Conservation (phyloP, 495 filamentous ascomycete species). For the Aspergillus bertholletiae region DNA sequence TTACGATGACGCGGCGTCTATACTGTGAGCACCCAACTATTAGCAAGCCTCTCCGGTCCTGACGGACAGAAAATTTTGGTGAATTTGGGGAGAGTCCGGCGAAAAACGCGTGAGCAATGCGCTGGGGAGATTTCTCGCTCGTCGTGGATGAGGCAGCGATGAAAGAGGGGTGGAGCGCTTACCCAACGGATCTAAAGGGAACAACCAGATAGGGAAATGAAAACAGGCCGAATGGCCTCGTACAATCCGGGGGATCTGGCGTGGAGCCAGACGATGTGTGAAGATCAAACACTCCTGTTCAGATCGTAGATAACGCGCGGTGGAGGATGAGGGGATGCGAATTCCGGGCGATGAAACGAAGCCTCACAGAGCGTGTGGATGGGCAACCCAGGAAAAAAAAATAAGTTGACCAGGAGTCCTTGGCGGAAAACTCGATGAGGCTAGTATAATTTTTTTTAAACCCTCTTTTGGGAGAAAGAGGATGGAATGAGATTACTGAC, state of each 20-base stretch:
- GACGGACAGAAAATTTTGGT: not conserved
- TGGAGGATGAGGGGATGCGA: slow-evolving; percentile 6
- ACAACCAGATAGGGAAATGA: slow-evolving; percentile 10
- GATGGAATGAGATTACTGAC: not conserved
- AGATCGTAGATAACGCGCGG: not conserved
- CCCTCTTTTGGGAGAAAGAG: not conserved
- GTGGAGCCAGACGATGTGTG: slow-evolving; percentile 21
- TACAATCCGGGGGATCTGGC: slow-evolving; percentile 18
- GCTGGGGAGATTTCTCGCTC: slow-evolving; percentile 15
- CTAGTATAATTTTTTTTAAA: not conserved
- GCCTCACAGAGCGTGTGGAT: slow-evolving; percentile 1
- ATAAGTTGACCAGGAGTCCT: not conserved
- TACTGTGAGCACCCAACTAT: slow-evolving; percentile 24
- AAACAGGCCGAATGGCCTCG: slow-evolving; percentile 17
- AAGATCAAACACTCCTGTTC: slow-evolving; percentile 1
- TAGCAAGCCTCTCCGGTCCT: slow-evolving; percentile 1
- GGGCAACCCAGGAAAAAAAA: not conserved
- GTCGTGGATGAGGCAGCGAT: not conserved
- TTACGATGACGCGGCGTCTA: slow-evolving; percentile 39
- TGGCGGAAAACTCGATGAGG: not conserved
- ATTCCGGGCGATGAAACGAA: not conserved
- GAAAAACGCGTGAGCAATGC: slow-evolving; percentile 27
- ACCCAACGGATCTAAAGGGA: slow-evolving; percentile 23
- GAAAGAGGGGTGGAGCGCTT: slow-evolving; percentile 14
- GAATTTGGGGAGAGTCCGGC: not conserved